Percentiles rank a stretch among this genome's conserved stretches.
phyloP scores from a whole-genome alignment of 371 early-diverging fungal genomes.

The Haplosporangium sp. region DNA sequence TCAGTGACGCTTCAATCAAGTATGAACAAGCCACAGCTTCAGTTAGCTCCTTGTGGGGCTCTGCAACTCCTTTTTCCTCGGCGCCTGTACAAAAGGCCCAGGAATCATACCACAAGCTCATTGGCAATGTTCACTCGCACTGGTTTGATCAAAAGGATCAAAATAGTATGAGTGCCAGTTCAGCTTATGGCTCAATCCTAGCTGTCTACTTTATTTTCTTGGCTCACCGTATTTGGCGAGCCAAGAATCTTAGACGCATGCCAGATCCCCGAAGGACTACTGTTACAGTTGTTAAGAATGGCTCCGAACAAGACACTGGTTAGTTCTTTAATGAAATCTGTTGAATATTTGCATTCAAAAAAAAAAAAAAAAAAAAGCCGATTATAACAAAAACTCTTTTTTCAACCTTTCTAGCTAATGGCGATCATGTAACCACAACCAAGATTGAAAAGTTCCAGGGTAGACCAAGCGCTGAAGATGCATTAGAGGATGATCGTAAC shows the following conservation, averaged over 20 bases:
- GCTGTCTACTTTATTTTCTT: conserved; percentile 32
- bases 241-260: conserved; percentile 14
- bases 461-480: conserved; percentile 24
- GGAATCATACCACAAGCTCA: conserved; percentile 15
- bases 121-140: conserved; percentile 16
- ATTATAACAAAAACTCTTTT: background rate
- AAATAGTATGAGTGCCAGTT: conserved; percentile 20
- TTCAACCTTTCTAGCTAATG: conserved; percentile 3
- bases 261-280: conserved; percentile 20
- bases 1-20: conserved; percentile 12
- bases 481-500: conserved; percentile 27
- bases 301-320: background rate
- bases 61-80: conserved; percentile 24
- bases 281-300: conserved; percentile 16
- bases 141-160: conserved; percentile 17
- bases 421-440: conserved; percentile 9
- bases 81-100: conserved; percentile 18
- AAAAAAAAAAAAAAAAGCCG: background rate
- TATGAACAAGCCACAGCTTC: conserved; percentile 48
- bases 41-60: conserved; percentile 29
- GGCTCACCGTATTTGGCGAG: conserved; percentile 34
- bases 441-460: conserved; percentile 25
- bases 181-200: conserved; percentile 35
- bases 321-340: background rate
- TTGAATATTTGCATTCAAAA: too few species aligned